Evolutionary conservation across 2,329 filamentous ascomycete genomes (phyloP), one percentile per base, ranked within the genome.

Genomic region (Basipetospora sp.): DNA sequence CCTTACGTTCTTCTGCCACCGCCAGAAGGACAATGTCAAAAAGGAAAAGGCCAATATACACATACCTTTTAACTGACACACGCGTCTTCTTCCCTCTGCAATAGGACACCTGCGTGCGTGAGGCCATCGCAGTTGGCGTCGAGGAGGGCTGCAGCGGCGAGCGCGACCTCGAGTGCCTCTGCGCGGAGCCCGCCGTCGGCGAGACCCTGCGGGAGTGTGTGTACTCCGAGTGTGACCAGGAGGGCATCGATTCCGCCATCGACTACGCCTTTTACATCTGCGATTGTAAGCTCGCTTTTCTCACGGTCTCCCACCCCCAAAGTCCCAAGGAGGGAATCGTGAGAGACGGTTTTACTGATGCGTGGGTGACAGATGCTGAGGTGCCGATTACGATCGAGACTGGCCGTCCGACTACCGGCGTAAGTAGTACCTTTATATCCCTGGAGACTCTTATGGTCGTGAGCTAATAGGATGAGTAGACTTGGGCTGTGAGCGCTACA

Each of bases 151-250:
- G 33, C 22, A 20, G 33, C 2, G 27, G 26, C 22, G n/a, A 20
- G n/a, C 18, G 33, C n/a, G 33, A 35, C 14, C 22, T 35, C 33
- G 20, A 35, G 33, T 35, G 33, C 14, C 33, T 35, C 33, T 35
- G 33, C 9, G 33, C 33, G n/a, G 26, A 25, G 19, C n/a, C 14
- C n/a, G 19, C 11, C 13, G 33, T 25, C 5, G 33, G 33, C 14
- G 33, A 35, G n/a, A 35, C 33, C 16, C 6, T 35, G 33, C 26
- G 33, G 22, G 33, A 35, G 22, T 35, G 33, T 22, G 33, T 20
- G n/a, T 35, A 35, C 33, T 35, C 33, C 14, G 13, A 35, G 14
- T 35, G 33, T 5, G 33, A 35, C 19, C 19, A 26, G 5, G 33
- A 8, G n/a, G 33, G 26, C 13, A 35, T 35, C 33, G 33, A 35